These are phyloP conservation scores for Daldinia sp. DNA, from an alignment of 2,329 filamentous ascomycete species.

Conservation along the genomic window DNA sequence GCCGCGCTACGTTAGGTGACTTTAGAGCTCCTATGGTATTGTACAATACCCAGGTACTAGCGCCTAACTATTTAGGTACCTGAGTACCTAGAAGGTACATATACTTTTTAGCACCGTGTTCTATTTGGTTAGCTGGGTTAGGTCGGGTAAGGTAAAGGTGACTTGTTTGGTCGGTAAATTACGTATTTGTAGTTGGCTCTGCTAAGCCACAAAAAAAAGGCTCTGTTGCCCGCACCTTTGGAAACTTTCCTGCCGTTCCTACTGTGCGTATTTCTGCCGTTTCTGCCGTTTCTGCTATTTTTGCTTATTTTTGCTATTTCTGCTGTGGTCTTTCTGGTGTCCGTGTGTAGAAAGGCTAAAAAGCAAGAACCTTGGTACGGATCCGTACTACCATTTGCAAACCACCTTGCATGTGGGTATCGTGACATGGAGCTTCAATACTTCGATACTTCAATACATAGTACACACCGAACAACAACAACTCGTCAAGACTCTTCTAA, in stretches of 20 bases:
- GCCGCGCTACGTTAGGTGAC: neutral
- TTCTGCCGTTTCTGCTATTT: too few species aligned
- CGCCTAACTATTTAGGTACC: neutral
- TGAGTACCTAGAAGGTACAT: neutral
- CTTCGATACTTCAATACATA: neutral
- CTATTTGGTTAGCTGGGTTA: neutral
- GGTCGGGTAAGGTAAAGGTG: too few species aligned
- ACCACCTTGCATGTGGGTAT: neutral
- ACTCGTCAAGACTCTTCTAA: neutral
- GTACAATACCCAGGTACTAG: too few species aligned
- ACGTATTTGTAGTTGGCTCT: constrained; percentile 30
- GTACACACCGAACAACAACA: neutral
- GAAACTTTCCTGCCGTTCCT: too few species aligned
- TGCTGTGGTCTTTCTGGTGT: too few species aligned
- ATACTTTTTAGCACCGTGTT: constrained; percentile 1
- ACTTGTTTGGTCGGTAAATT: constrained; percentile 18
- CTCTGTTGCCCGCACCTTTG: constrained; percentile 10
- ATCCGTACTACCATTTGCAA: too few species aligned
- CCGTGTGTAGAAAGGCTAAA: too few species aligned
- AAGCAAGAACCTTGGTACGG: too few species aligned
- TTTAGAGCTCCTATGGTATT: too few species aligned
- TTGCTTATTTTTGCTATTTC: too few species aligned
- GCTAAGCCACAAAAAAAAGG: constrained; percentile 34
- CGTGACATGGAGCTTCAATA: constrained; percentile 14
- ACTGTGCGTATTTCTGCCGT: too few species aligned